Base-by-base conservation (phyloP, 108 stramenopile species). In the Skeletonema menzelii region DNA sequence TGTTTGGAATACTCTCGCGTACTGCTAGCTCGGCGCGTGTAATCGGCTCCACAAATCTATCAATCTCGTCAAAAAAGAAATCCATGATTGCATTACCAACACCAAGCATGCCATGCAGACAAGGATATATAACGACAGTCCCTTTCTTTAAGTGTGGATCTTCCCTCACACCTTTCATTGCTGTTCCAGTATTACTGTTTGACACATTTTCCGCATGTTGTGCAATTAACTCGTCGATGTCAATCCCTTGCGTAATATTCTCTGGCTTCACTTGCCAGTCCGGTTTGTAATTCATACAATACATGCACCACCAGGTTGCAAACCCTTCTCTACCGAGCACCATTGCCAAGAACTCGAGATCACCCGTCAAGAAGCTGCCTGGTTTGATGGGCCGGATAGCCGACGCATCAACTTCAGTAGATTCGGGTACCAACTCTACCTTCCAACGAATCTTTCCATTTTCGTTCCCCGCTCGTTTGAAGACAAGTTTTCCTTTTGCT, bases 51-150 rank as follows among this genome's bases (percentile, higher is more conserved):
- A 65, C 38, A 37, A 40, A 20, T 27, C n/a, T 2, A 8, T 65
- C 64, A 27, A 46, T 20, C 4, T 12, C 12, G 42, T 65, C 64
- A 27, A 65, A 20, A 19, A 65, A 27, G 37, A 40, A 46, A 27
- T 40, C 42, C 19, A 65, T 19, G 6, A 42, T 26, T 12, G 12
- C 26, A 65, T 65, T 65, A 12, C 64, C 64, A 44, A 65, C 26
- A 27, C 64, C 64, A 3, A 65, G 37, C 44, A 46, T 12, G 2
- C 35, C 27, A 46, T 65, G 64, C 10, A 65, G 37, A 10, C 37
- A 35, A 28, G 64, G 22, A 12, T 1, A 65, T 14, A 65, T 65
- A 14, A 65, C 44, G 14, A 46, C 44, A 24, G 42, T 35, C 17
- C 37, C 38, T 20, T 65, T 15, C n/a, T 19, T 24, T 2, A 65